A percentile compares a stretch with the other conserved stretches of the same genome.
Evolutionary conservation across 2,329 filamentous ascomycete genomes (phyloP).

Genomic region (Fusarium acutatum): DNA sequence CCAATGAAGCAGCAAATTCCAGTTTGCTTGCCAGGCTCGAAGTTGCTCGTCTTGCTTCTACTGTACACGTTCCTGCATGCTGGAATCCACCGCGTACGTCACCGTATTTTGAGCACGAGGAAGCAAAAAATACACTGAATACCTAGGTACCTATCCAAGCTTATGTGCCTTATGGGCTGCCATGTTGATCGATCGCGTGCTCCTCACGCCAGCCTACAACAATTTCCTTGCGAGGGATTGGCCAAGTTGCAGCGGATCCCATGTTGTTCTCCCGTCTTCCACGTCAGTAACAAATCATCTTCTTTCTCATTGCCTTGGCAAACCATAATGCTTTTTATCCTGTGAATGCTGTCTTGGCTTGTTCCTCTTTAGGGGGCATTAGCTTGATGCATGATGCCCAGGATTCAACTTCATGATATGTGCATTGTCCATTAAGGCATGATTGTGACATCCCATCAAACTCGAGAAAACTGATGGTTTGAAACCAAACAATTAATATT

Average conservation of each 20-base stretch:
- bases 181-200: constrained; percentile 31
- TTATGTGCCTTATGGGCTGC: not conserved
- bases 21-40: constrained; percentile 21
- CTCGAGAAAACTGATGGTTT: not conserved
- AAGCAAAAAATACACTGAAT: not conserved
- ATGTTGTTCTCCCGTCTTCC: constrained; percentile 23
- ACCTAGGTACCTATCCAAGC: not conserved
- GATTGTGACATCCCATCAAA: not conserved
- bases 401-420: constrained; percentile 5
- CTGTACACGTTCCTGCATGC: constrained; percentile 38
- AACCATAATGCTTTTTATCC: not conserved
- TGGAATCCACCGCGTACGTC: constrained; percentile 38
- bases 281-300: constrained; percentile 13
- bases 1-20: constrained; percentile 13
- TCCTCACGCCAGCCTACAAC: not conserved
- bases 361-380: not conserved
- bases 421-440: not conserved
- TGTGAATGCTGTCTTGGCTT: not conserved
- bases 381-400: constrained; percentile 1
- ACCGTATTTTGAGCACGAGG: constrained; percentile 17
- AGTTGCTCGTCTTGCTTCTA: constrained; percentile 19
- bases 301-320: constrained; percentile 24
- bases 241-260: constrained; percentile 8
- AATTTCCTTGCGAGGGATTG: constrained; percentile 8
- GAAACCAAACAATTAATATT: not conserved